phyloP scores from a whole-genome alignment of 768 basidiomycete genomes.

The Tephrocybe sp. region DNA sequence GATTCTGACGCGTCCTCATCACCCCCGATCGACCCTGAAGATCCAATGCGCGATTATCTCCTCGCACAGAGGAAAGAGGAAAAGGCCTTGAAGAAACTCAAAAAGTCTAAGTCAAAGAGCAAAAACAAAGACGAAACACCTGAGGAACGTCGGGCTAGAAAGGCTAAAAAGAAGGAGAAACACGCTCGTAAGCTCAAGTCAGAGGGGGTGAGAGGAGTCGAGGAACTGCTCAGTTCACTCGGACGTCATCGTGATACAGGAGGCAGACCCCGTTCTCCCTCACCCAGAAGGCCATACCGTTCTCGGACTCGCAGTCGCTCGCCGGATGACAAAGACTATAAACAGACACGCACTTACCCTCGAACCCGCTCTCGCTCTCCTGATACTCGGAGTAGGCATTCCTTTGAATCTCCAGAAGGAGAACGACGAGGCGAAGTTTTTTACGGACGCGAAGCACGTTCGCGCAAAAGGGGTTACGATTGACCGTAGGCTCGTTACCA shows the following conservation, averaged over 20 bases:
- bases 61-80: conserved; percentile 72
- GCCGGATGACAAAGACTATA: conserved; percentile 14
- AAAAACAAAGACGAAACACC: conserved; percentile 77
- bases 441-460: conserved; percentile 12
- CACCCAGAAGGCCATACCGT: conserved; percentile 13
- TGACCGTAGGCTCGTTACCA: no score
- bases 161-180: conserved; percentile 68
- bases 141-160: conserved; percentile 74
- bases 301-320: conserved; percentile 17
- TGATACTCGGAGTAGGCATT: conserved; percentile 12
- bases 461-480: conserved; percentile 14
- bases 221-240: conserved; percentile 59
- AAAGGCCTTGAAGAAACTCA: conserved; percentile 64
- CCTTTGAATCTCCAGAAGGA: conserved; percentile 5
- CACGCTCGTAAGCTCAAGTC: conserved; percentile 62
- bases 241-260: conserved; percentile 29
- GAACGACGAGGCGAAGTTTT: conserved; percentile 1
- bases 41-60: conserved; percentile 96
- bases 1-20: conserved; percentile 67
- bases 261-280: conserved; percentile 21
- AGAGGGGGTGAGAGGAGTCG: conserved; percentile 63
- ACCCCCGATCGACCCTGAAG: conserved; percentile 87
- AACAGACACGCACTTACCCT: conserved; percentile 4
- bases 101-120: conserved; percentile 60
- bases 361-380: conserved; percentile 15